These are phyloP conservation scores for Bjerkandera adusta DNA, from an alignment of 1,284 basidiomycete species.

Conservation along the genomic window DNA sequence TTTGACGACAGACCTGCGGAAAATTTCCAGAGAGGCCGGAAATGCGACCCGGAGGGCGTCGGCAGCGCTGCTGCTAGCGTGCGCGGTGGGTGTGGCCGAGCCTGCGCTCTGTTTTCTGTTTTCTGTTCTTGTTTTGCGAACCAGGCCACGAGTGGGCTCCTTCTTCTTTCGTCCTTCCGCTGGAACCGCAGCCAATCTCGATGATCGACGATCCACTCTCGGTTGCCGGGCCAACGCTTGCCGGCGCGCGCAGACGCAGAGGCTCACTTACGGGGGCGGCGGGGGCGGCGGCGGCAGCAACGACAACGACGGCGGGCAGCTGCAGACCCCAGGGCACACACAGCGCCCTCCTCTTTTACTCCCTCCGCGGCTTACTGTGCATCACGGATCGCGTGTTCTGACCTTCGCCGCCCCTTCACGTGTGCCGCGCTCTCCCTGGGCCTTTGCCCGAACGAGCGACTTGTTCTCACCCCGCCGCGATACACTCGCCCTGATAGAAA, in stretches of 20 bases:
- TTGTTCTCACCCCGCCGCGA: conserved; percentile 7
- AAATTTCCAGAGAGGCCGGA: too few species aligned
- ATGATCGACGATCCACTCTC: conserved; percentile 12
- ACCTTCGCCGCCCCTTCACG: conserved; percentile 11
- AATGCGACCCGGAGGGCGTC: too few species aligned
- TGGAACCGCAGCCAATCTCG: conserved; percentile 13
- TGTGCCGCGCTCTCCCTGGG: conserved; percentile 3
- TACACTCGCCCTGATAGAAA: neutral
- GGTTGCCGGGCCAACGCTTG: conserved; percentile 1
- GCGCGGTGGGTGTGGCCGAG: too few species aligned
- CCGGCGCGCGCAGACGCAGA: neutral
- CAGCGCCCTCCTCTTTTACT: neutral
- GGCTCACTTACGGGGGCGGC: neutral
- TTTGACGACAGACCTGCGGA: conserved; percentile 16
- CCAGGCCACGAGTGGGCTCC: conserved; percentile 3
- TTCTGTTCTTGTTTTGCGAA: conserved; percentile 7
- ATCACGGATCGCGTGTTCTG: conserved; percentile 4
- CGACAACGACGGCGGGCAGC: neutral
- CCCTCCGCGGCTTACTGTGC: conserved; percentile 1
- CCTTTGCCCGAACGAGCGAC: conserved; percentile 11
- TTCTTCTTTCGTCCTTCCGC: conserved; percentile 8
- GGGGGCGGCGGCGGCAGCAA: neutral
- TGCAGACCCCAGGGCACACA: neutral
- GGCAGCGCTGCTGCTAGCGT: too few species aligned
- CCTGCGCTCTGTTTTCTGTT: too few species aligned